Percentiles rank a stretch among this genome's conserved stretches.
These are phyloP conservation scores for Brassica nigra DNA, from an alignment of 345 rosid species.

Conservation along the genomic window DNA sequence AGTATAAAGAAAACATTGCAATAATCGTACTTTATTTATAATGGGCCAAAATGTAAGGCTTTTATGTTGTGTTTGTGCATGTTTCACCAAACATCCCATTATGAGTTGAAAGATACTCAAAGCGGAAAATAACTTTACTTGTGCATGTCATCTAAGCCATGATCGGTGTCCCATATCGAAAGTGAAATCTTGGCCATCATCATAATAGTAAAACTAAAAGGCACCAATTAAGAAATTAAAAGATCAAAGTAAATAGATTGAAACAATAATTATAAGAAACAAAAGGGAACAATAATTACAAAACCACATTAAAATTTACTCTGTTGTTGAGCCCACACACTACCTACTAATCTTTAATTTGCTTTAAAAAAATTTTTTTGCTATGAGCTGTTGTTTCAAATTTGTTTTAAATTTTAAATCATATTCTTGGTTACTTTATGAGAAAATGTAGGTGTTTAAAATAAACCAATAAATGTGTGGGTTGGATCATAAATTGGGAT, in stretches of 20 bases:
- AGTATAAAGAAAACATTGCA: conserved; percentile 30
- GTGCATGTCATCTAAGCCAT: conserved; percentile 30
- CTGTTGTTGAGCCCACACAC: conserved; percentile 4
- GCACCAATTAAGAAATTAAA: background rate
- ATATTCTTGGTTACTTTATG: background rate
- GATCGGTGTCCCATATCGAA: conserved; percentile 34
- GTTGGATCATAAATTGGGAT: background rate
- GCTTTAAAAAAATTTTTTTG: background rate
- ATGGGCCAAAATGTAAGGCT: conserved; percentile 15
- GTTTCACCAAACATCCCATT: conserved; percentile 43
- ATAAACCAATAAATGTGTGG: background rate
- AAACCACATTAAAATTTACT: background rate
- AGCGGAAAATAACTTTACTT: conserved; percentile 31
- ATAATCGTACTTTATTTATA: conserved; percentile 27
- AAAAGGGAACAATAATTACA: background rate
- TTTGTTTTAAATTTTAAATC: background rate
- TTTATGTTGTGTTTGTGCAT: conserved; percentile 39
- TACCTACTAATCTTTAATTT: background rate
- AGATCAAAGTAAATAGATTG: background rate
- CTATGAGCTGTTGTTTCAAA: too few relatives aligned
- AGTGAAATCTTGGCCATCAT: conserved; percentile 36
- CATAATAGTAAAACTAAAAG: conserved; percentile 28
- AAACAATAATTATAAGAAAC: background rate
- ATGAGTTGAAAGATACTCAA: conserved; percentile 23
- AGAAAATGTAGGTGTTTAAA: background rate